phyloP scores from a whole-genome alignment of 768 basidiomycete species.

The Tulasnella sp. region DNA sequence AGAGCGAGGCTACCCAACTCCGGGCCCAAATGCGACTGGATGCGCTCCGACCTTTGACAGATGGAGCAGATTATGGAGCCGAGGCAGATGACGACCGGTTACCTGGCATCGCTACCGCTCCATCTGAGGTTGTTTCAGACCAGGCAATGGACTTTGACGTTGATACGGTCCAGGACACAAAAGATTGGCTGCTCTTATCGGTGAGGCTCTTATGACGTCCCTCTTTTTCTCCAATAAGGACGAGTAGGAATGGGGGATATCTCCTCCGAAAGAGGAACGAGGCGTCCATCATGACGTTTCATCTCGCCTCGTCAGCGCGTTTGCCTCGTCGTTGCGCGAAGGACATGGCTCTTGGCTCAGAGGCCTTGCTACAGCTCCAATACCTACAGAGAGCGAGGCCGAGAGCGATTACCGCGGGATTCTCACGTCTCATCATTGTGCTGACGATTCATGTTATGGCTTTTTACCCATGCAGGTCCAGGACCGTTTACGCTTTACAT shows the following conservation, averaged over 20 bases:
- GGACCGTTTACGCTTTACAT: conserved; percentile 57
- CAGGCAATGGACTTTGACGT: conserved; percentile 34
- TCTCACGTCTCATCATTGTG: background rate
- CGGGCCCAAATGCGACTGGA: conserved; percentile 68
- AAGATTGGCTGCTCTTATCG: conserved; percentile 58
- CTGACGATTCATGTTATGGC: background rate
- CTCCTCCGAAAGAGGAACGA: background rate
- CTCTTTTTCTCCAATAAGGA: background rate
- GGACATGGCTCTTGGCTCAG: background rate
- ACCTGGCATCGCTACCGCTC: background rate
- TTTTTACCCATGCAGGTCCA: conserved; percentile 43
- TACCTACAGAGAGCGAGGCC: background rate
- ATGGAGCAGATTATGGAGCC: conserved; percentile 31
- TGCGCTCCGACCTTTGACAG: conserved; percentile 50
- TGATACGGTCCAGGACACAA: conserved; percentile 58
- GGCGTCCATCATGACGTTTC: background rate
- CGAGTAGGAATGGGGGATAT: background rate
- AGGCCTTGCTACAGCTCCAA: background rate
- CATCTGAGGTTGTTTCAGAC: background rate
- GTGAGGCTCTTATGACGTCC: conserved; percentile 33
- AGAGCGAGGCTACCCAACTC: conserved; percentile 43
- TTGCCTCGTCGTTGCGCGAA: background rate
- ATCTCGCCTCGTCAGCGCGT: background rate
- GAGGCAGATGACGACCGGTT: conserved; percentile 12
- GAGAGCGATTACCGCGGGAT: background rate